These are phyloP conservation scores for Cytospora chrysosperma DNA, from an alignment of 2,329 filamentous ascomycete species.

Conservation along the genomic window DNA sequence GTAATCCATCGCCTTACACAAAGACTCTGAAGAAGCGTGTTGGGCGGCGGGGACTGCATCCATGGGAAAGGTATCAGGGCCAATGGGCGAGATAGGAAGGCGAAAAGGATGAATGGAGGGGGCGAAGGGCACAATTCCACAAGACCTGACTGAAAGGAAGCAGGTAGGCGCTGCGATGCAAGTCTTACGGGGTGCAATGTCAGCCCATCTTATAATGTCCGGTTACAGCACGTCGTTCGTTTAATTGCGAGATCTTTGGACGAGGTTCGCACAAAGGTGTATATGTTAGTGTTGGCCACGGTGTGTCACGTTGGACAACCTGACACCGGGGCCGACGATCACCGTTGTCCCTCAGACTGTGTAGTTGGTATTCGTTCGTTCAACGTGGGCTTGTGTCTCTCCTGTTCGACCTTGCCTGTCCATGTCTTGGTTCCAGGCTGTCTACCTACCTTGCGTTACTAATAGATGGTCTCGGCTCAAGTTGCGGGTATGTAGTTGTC, in stretches of 20 bases:
- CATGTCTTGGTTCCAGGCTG: conserved; percentile 20
- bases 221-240: conserved; percentile 22
- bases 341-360: conserved; percentile 13
- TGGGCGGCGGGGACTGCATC: background rate
- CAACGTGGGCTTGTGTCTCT: conserved; percentile 7
- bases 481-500: conserved; percentile 17
- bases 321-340: conserved; percentile 21
- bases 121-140: conserved; percentile 7
- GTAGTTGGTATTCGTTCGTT: conserved; percentile 12
- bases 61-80: background rate
- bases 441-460: conserved; percentile 13
- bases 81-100: background rate
- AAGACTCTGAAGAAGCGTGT: background rate
- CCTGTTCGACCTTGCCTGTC: conserved; percentile 11
- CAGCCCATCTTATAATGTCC: conserved; percentile 21
- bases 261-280: conserved; percentile 17
- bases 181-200: conserved; percentile 15
- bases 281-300: background rate
- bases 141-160: conserved; percentile 15
- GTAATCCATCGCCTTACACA: conserved; percentile 16
- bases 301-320: conserved; percentile 16
- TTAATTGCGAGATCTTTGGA: conserved; percentile 25
- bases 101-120: background rate
- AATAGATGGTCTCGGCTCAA: conserved; percentile 19
- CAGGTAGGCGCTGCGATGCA: conserved; percentile 13